Evolutionary conservation across 179 eudicot genomes (phyloP).

Genomic region (Beta lomatogona): DNA sequence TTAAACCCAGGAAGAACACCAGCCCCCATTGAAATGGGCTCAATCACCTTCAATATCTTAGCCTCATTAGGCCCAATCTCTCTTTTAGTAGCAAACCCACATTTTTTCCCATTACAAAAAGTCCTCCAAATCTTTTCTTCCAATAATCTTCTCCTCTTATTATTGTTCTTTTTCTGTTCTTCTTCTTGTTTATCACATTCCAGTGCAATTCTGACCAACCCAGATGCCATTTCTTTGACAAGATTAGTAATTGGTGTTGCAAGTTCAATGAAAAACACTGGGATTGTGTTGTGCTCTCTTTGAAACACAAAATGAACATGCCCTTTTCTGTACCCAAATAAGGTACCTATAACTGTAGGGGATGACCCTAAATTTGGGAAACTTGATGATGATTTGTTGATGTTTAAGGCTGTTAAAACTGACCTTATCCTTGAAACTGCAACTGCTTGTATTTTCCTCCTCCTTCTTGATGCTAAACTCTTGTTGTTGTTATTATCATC

Average conservation of each 20-base stretch:
- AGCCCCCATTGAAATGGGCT: slow-evolving; percentile 84
- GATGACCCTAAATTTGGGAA: slow-evolving; percentile 37
- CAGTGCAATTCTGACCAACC: slow-evolving; percentile 65
- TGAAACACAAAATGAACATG: slow-evolving; percentile 73
- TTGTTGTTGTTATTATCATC: background rate
- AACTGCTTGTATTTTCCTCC: slow-evolving; percentile 49
- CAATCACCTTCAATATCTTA: slow-evolving; percentile 66
- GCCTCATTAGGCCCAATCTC: slow-evolving; percentile 62
- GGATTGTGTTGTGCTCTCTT: slow-evolving; percentile 46
- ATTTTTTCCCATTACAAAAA: slow-evolving; percentile 64
- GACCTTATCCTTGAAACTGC: slow-evolving; percentile 57
- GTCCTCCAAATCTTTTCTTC: slow-evolving; percentile 66
- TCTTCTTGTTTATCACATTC: slow-evolving; percentile 53
- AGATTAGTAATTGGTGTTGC: slow-evolving; percentile 60
- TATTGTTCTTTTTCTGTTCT: background rate
- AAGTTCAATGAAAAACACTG: slow-evolving; percentile 60
- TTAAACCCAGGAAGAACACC: slow-evolving; percentile 68
- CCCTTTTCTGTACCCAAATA: slow-evolving; percentile 62
- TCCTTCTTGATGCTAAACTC: slow-evolving; percentile 2
- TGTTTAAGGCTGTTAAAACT: slow-evolving; percentile 41
- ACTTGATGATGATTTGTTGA: slow-evolving; percentile 26
- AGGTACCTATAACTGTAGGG: slow-evolving; percentile 55
- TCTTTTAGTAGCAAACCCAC: slow-evolving; percentile 57
- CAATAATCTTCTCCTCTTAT: slow-evolving; percentile 33
- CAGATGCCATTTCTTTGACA: slow-evolving; percentile 72